Evolutionary conservation across 371 early-diverging fungal species (phyloP).

Genomic region (Apophysomyces variabilis): DNA sequence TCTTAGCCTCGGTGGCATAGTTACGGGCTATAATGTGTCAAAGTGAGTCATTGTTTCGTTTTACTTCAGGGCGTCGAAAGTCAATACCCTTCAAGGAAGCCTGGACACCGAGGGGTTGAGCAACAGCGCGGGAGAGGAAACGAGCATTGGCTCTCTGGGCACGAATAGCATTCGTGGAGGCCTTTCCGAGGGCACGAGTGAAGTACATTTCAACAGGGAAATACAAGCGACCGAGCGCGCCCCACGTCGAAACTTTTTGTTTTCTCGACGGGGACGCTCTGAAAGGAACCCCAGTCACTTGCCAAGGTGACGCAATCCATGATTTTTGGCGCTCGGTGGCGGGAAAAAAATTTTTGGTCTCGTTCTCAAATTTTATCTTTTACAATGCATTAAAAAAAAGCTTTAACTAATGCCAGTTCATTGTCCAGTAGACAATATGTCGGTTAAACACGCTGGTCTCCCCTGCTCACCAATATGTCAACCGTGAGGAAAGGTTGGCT

Average conservation of each 20-base stretch:
- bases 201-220: slow-evolving; percentile 29
- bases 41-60: not conserved
- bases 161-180: slow-evolving; percentile 39
- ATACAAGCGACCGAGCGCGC: slow-evolving; percentile 8
- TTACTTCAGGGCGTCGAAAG: not conserved
- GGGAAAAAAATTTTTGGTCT: no score
- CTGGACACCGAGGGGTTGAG: slow-evolving; percentile 30
- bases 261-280: no score
- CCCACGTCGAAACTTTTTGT: slow-evolving; percentile 10
- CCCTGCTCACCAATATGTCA: no score
- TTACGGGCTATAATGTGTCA: slow-evolving; percentile 28
- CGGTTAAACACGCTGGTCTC: no score
- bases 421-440: no score
- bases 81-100: slow-evolving; percentile 30
- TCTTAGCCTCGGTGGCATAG: slow-evolving; percentile 42
- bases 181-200: slow-evolving; percentile 40
- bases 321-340: no score
- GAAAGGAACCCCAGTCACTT: no score
- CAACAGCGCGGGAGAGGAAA: slow-evolving; percentile 26
- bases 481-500: no score
- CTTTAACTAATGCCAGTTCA: no score
- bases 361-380: no score
- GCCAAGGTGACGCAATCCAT: no score
- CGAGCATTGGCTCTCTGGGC: slow-evolving; percentile 29
- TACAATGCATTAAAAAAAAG: no score